phyloP scores from a whole-genome alignment of 768 basidiomycete genomes.

The Lentinula aciculospora region DNA sequence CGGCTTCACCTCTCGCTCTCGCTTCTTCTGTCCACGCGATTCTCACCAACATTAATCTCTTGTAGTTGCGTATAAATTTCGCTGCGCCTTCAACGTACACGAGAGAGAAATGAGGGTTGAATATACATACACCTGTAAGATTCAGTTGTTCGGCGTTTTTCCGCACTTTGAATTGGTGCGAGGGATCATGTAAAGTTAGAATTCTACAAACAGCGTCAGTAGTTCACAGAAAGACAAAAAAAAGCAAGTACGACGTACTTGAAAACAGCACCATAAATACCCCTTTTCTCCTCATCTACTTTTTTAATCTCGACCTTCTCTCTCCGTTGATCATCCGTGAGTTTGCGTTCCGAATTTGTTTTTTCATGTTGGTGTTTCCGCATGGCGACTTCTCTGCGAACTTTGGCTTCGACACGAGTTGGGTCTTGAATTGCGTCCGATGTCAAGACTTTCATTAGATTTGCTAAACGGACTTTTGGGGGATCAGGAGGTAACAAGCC shows the following conservation, averaged over 20 bases:
- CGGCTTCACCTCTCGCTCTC: constrained; percentile 67
- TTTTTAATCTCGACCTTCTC: constrained; percentile 89
- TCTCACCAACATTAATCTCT: constrained; percentile 77
- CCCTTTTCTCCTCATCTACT: constrained; percentile 82
- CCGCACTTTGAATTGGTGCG: constrained; percentile 93
- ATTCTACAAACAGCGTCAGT: constrained; percentile 56
- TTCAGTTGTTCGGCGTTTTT: constrained; percentile 93
- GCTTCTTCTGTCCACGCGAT: constrained; percentile 94
- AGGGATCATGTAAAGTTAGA: constrained; percentile 82
- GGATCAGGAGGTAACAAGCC: constrained; percentile 92
- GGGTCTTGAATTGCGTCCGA: constrained; percentile 97
- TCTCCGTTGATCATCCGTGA: constrained; percentile 83
- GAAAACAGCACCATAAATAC: constrained; percentile 78
- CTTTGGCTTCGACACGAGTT: constrained; percentile 93
- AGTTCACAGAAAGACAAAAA: background rate
- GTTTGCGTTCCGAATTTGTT: constrained; percentile 88
- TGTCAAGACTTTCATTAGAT: constrained; percentile 96
- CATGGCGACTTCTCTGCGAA: constrained; percentile 88
- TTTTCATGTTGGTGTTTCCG: constrained; percentile 87
- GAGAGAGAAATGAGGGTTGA: constrained; percentile 84
- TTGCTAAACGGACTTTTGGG: constrained; percentile 93
- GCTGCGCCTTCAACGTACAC: constrained; percentile 91
- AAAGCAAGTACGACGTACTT: constrained; percentile 53
- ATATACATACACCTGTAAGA: constrained; percentile 85
- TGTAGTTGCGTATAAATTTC: constrained; percentile 84